Evolutionary conservation across 805 yeast species (phyloP).

Genomic region (Cyberlindnera bimundalis): DNA sequence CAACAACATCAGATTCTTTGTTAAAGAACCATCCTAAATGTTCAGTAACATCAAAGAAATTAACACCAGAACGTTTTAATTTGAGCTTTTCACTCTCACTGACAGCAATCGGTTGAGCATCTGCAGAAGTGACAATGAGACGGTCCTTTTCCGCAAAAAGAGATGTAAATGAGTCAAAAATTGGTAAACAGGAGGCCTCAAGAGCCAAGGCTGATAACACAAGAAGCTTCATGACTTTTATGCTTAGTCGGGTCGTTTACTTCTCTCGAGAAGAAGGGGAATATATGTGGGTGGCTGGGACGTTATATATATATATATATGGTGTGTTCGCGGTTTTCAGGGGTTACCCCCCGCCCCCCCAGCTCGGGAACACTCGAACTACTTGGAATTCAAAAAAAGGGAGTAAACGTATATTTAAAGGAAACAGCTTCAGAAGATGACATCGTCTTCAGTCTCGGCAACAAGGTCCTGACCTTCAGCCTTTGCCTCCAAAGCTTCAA

Average conservation of each 20-base stretch:
- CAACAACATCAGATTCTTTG: conserved; percentile 18
- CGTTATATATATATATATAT: too few relatives aligned
- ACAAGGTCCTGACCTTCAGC: conserved; percentile 28
- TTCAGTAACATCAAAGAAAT: conserved; percentile 64
- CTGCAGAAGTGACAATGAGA: conserved; percentile 18
- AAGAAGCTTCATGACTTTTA: conserved; percentile 3
- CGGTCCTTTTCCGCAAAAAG: conserved; percentile 10
- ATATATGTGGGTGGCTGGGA: too few relatives aligned
- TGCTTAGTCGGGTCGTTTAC: background rate
- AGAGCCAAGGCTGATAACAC: background rate
- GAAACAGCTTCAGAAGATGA: conserved; percentile 43
- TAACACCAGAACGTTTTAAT: conserved; percentile 44
- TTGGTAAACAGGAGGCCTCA: conserved; percentile 2
- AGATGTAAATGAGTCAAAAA: conserved; percentile 1
- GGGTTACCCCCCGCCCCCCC: too few relatives aligned
- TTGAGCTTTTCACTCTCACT: conserved; percentile 42
- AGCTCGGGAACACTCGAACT: too few relatives aligned
- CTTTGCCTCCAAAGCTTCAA: conserved; percentile 16
- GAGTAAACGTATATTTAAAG: too few relatives aligned
- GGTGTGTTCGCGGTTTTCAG: too few relatives aligned
- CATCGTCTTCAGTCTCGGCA: conserved; percentile 43
- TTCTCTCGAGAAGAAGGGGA: too few relatives aligned
- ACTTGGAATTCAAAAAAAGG: too few relatives aligned
- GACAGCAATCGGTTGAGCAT: conserved; percentile 27
- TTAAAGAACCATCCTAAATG: conserved; percentile 27